A percentile compares a stretch with the other conserved stretches of the same genome.
phyloP scores from a whole-genome alignment of 495 filamentous ascomycete genomes.

The Trypethelium eluteriae region DNA sequence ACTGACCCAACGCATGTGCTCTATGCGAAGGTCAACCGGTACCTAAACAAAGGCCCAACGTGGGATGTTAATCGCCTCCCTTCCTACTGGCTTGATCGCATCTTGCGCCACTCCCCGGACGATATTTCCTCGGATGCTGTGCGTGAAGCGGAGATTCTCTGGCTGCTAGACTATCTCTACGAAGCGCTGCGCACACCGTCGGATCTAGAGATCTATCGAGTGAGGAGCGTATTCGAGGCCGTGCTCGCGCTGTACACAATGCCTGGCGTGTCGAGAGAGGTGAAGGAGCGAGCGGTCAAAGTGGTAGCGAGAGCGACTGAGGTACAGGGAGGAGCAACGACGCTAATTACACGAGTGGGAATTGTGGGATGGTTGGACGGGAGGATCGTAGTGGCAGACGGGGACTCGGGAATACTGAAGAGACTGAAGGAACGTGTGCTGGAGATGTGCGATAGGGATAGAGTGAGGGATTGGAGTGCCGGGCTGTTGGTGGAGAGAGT shows the following conservation, averaged over 20 bases:
- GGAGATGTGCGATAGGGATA: conserved; percentile 60
- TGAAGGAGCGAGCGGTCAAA: conserved; percentile 61
- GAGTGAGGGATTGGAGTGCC: conserved; percentile 61
- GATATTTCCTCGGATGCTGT: conserved; percentile 50
- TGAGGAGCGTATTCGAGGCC: conserved; percentile 69
- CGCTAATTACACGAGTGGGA: conserved; percentile 77
- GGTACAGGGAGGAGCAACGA: conserved; percentile 73
- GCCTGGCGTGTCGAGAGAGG: conserved; percentile 49
- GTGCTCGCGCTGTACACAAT: conserved; percentile 64
- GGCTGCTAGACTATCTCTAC: conserved; percentile 71
- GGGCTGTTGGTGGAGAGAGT: conserved; percentile 10
- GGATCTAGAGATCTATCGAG: conserved; percentile 79
- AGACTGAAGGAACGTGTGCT: conserved; percentile 55
- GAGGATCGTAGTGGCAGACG: conserved; percentile 40
- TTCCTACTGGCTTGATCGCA: conserved; percentile 60
- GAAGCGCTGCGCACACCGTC: conserved; percentile 55
- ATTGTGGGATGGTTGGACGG: conserved; percentile 70
- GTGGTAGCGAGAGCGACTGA: conserved; percentile 64
- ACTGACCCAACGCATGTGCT: conserved; percentile 71
- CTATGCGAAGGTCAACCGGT: conserved; percentile 79
- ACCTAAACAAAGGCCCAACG: conserved; percentile 64
- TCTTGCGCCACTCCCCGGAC: conserved; percentile 61
- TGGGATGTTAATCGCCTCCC: conserved; percentile 72
- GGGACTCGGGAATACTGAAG: conserved; percentile 47
- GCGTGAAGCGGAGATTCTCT: conserved; percentile 66